Percentiles rank a stretch among this genome's conserved stretches.
Evolutionary conservation across 345 rosid species (phyloP).

Genomic region (Angophora floribunda): DNA sequence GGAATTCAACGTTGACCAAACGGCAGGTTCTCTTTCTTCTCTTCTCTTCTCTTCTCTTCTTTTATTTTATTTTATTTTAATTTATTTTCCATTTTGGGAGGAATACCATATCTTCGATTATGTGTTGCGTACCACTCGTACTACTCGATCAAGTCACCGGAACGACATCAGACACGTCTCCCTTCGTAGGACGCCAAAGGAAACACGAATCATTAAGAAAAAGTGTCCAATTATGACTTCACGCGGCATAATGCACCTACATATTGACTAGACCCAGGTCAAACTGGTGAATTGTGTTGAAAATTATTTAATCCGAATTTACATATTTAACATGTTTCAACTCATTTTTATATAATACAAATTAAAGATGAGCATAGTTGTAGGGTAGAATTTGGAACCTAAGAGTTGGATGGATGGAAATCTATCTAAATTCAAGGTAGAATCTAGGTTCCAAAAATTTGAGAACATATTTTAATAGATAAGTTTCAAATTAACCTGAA

Average conservation of each 20-base stretch:
- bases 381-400: too few relatives aligned
- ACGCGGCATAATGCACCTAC: background rate
- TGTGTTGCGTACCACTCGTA: background rate
- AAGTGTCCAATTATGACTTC: too few relatives aligned
- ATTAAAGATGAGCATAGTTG: too few relatives aligned
- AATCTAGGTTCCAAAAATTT: too few relatives aligned
- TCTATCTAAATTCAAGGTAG: too few relatives aligned
- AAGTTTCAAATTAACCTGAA: too few relatives aligned
- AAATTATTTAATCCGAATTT: fast-evolving
- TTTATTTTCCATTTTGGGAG: background rate
- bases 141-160: background rate
- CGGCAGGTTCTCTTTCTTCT: background rate
- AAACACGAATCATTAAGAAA: too few relatives aligned
- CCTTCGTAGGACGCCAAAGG: background rate
- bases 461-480: too few relatives aligned
- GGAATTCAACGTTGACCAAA: background rate
- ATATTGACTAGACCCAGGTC: too few relatives aligned
- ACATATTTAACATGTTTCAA: fast-evolving
- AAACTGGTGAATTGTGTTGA: fast-evolving
- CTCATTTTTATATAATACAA: fast-evolving
- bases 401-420: too few relatives aligned
- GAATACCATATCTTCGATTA: background rate
- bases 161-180: too few relatives aligned
- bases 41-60: fast-evolving
- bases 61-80: too few relatives aligned